Evolutionary conservation across 768 basidiomycete genomes (phyloP).

Genomic region (Royoungia palumana): DNA sequence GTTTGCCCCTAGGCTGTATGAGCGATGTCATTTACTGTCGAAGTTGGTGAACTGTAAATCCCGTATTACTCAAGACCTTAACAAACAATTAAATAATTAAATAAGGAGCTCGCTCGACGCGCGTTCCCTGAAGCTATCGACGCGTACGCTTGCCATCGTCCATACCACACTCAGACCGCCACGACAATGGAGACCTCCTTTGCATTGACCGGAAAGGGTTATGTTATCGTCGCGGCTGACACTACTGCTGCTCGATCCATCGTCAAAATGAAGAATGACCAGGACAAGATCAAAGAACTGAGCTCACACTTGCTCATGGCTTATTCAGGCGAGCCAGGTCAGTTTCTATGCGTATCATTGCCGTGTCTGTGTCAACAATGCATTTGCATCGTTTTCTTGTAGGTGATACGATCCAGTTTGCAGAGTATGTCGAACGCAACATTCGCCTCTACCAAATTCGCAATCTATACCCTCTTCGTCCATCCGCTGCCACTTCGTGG

Average conservation of each 20-base stretch:
- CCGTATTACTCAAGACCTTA: no score
- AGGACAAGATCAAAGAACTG: conserved; percentile 93
- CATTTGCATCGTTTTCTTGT: neutral
- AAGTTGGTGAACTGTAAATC: no score
- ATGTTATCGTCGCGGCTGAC: conserved; percentile 89
- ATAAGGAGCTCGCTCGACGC: conserved; percentile 20
- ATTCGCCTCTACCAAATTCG: conserved; percentile 95
- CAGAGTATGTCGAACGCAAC: conserved; percentile 95
- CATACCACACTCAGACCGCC: conserved; percentile 4
- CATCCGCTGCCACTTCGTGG: conserved; percentile 91
- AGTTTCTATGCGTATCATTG: conserved; percentile 20
- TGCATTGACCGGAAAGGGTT: conserved; percentile 88
- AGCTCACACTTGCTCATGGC: conserved; percentile 93
- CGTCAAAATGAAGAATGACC: conserved; percentile 95
- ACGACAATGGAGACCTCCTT: conserved; percentile 84
- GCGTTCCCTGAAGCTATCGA: conserved; percentile 23
- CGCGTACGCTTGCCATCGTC: conserved; percentile 15
- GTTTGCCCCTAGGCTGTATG: no score
- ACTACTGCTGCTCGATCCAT: conserved; percentile 87
- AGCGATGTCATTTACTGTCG: no score
- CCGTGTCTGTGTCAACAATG: neutral
- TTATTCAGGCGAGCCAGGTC: conserved; percentile 89
- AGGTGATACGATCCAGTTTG: conserved; percentile 97
- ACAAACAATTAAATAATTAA: conserved; percentile 17
- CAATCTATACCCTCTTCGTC: conserved; percentile 84